Evolutionary conservation across 2,329 filamentous ascomycete species (phyloP).

Genomic region (Diaporthe sp.): DNA sequence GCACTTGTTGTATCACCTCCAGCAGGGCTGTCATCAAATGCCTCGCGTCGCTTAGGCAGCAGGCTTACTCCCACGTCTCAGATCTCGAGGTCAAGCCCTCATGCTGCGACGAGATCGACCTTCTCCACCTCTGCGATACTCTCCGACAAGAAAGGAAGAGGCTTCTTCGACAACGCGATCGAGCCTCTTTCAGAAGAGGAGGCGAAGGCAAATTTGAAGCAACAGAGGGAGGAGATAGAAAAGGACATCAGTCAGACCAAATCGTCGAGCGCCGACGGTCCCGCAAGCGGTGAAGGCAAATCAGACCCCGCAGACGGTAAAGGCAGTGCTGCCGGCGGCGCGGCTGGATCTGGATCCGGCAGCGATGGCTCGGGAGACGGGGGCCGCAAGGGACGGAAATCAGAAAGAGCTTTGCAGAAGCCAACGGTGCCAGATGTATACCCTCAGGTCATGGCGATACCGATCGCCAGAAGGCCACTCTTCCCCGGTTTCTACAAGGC

Average conservation of each 20-base stretch:
- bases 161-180: slow-evolving; percentile 62
- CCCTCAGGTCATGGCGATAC: slow-evolving; percentile 96
- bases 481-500: slow-evolving; percentile 99
- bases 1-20: slow-evolving; percentile 27
- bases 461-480: slow-evolving; percentile 90
- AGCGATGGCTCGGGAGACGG: slow-evolving; percentile 71
- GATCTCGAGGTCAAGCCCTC: slow-evolving; percentile 21
- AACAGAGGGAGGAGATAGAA: slow-evolving; percentile 56
- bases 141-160: slow-evolving; percentile 54
- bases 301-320: slow-evolving; percentile 63
- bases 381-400: slow-evolving; percentile 78
- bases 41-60: slow-evolving; percentile 18
- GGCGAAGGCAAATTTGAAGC: slow-evolving; percentile 61
- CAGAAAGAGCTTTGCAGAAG: slow-evolving; percentile 84
- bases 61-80: slow-evolving; percentile 1
- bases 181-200: slow-evolving; percentile 65
- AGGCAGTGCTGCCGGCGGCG: slow-evolving; percentile 66
- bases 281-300: slow-evolving; percentile 50
- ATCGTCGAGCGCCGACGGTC: slow-evolving; percentile 51
- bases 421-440: slow-evolving; percentile 93
- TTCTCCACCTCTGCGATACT: slow-evolving; percentile 51
- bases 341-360: slow-evolving; percentile 51
- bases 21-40: slow-evolving; percentile 26
- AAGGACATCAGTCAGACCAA: slow-evolving; percentile 60
- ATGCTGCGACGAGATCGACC: slow-evolving; percentile 37